These are phyloP conservation scores for Apiotrichum sp. DNA, from an alignment of 1,284 basidiomycete species.

Conservation along the genomic window DNA sequence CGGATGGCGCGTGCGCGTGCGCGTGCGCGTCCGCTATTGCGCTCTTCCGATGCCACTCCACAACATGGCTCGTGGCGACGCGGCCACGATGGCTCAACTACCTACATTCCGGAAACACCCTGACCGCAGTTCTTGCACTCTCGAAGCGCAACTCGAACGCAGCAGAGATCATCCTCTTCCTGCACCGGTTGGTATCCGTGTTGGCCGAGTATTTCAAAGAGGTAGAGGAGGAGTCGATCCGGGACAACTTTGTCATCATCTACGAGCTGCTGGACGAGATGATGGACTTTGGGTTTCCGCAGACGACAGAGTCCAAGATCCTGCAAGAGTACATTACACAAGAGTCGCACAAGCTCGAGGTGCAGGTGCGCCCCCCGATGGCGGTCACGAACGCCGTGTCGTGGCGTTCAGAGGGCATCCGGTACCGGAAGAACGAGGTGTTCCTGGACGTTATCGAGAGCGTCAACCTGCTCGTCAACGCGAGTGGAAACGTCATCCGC, in stretches of 20 bases:
- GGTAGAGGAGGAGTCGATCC: constrained; percentile 96
- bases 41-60: too few relatives aligned
- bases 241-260: constrained; percentile 98
- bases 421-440: constrained; percentile 98
- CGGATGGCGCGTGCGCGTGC: too few relatives aligned
- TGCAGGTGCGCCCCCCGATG: constrained; percentile 93
- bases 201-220: constrained; percentile 99
- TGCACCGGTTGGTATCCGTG: constrained; percentile 73
- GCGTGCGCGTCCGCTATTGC: too few relatives aligned
- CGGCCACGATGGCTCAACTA: too few relatives aligned
- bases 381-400: constrained; percentile 98
- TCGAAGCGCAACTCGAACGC: constrained; percentile 96
- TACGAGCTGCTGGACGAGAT: constrained; percentile 98
- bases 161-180: constrained; percentile 91
- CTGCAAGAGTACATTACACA: constrained; percentile 96
- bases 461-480: constrained; percentile 93
- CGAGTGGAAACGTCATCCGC: constrained; percentile 92
- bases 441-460: constrained; percentile 98
- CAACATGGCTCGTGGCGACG: too few relatives aligned
- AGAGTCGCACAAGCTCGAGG: constrained; percentile 95
- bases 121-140: constrained; percentile 72
- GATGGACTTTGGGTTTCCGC: constrained; percentile 99
- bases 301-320: constrained; percentile 99
- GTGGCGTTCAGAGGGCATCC: constrained; percentile 95
- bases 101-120: neutral